Percentiles rank a stretch among this genome's conserved stretches.
Evolutionary conservation across 371 early-diverging fungal species (phyloP).

Genomic region (Actinomucor elegans): DNA sequence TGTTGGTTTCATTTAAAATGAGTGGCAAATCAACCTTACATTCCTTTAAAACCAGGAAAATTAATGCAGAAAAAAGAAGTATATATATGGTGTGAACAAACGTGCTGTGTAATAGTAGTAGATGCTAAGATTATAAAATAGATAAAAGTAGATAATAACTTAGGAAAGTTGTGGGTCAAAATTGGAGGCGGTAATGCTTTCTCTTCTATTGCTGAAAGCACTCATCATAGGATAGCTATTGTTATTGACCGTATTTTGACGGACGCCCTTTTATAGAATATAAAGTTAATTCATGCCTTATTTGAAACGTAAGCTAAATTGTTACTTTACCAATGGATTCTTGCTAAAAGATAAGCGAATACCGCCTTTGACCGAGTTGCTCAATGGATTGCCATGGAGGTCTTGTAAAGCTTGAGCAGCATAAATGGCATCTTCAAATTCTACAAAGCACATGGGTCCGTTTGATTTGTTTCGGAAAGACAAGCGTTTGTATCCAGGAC

Average conservation of each 20-base stretch:
- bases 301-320: not conserved
- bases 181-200: conserved; percentile 21
- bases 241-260: conserved; percentile 14
- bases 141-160: not conserved
- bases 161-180: conserved; percentile 25
- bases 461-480: conserved; percentile 76
- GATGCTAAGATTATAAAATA: too few species aligned
- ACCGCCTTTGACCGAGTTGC: conserved; percentile 84
- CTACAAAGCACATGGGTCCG: conserved; percentile 90
- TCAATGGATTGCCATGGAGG: conserved; percentile 73
- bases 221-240: conserved; percentile 17
- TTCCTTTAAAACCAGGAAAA: too few species aligned
- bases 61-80: too few species aligned
- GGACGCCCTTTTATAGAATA: conserved; percentile 20
- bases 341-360: conserved; percentile 90
- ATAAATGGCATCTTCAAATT: conserved; percentile 85
- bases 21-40: too few species aligned
- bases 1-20: too few species aligned
- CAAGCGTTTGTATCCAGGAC: conserved; percentile 81
- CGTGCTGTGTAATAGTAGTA: too few species aligned
- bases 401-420: conserved; percentile 85
- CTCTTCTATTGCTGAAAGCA: conserved; percentile 22
- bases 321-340: conserved; percentile 70
- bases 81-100: conserved; percentile 80
- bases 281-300: not conserved